These are phyloP conservation scores for Exophiala sideris DNA, from an alignment of 2,329 filamentous ascomycete species.

Conservation along the genomic window DNA sequence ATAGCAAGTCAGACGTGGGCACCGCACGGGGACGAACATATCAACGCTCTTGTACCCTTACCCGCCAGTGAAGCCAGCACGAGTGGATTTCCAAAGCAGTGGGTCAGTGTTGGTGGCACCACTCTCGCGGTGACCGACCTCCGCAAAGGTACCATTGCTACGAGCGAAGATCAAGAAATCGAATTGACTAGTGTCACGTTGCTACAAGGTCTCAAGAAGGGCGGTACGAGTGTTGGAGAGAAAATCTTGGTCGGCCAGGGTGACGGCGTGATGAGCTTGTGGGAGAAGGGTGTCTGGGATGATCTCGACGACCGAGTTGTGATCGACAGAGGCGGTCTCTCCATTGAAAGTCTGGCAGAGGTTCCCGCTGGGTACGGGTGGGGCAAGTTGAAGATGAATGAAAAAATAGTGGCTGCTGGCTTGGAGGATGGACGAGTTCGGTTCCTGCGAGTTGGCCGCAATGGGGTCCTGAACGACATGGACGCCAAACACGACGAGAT, in stretches of 20 bases:
- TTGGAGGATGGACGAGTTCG: constrained; percentile 75
- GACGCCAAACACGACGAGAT: constrained; percentile 74
- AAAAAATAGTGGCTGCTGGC: constrained; percentile 63
- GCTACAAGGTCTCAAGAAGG: constrained; percentile 70
- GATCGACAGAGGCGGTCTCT: constrained; percentile 71
- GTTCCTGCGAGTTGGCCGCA: constrained; percentile 70
- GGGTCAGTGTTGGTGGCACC: constrained; percentile 87
- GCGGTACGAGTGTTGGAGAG: constrained; percentile 65
- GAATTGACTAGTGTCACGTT: constrained; percentile 80
- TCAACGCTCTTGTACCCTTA: constrained; percentile 81
- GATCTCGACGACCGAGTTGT: constrained; percentile 88
- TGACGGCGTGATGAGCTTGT: constrained; percentile 80
- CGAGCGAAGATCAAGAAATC: constrained; percentile 92
- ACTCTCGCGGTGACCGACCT: constrained; percentile 89
- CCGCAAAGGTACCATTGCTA: constrained; percentile 77
- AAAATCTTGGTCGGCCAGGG: constrained; percentile 74
- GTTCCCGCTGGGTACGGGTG: constrained; percentile 68
- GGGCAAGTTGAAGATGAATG: constrained; percentile 59
- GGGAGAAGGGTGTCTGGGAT: constrained; percentile 93
- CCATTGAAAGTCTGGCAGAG: constrained; percentile 71
- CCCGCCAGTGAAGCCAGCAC: constrained; percentile 77
- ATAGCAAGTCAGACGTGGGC: constrained; percentile 68
- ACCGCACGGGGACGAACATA: constrained; percentile 81
- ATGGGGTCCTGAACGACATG: constrained; percentile 64
- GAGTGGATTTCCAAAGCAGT: constrained; percentile 88